Evolutionary conservation across 2,329 filamentous ascomycete species (phyloP), one percentile per base, ranked within the genome.

Genomic region (Clonostachys rhizophaga): DNA sequence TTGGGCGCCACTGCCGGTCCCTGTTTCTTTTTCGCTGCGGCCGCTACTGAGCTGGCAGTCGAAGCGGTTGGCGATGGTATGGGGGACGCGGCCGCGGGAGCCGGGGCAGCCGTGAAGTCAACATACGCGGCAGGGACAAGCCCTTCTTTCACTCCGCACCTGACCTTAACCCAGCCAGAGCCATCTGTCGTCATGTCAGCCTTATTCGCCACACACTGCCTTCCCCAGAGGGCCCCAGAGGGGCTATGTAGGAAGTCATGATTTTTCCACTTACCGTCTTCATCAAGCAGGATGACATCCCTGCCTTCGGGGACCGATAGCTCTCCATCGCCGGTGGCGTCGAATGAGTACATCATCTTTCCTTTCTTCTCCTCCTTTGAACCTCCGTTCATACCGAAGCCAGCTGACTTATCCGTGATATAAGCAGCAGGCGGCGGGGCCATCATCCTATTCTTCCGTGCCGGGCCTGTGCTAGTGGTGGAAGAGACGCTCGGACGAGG

Each of bases 1-100:
- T 86, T 86, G 5, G 94, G 94, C 13, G 94, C 94, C 5, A 99
- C 94, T 0, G 86, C 91, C 0, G 91, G 91, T 0, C 91, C 91
- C 64, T 95, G 91, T 68, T 95, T 95, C 72, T 91, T 95, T 37
- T 64, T 60, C 2, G 58, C 49, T 9, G 52, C 56, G 6, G 71
- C 58, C 9, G 63, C 59, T 14, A 54, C 53, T 10, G 64, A 63
- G 4, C 66, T 67, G 12, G 87, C 91, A 54, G 83, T 89, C 5
- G 91, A 95, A 59, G 90, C 90, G 1, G 81, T 83, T 9, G 88
- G 92, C 36, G 81, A 78, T 1, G 88, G 88, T 3, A 88, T 82
- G n/a, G 70, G 59, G 47, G 41, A 30, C n/a, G 44, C 33, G 20
- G 44, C 37, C n/a, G 46, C 42, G 34, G 75, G 63, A 8, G 72